Evolutionary conservation across 2,329 filamentous ascomycete species (phyloP), one percentile per base, ranked within the genome.

Genomic region (Salinomyces thailandicus): DNA sequence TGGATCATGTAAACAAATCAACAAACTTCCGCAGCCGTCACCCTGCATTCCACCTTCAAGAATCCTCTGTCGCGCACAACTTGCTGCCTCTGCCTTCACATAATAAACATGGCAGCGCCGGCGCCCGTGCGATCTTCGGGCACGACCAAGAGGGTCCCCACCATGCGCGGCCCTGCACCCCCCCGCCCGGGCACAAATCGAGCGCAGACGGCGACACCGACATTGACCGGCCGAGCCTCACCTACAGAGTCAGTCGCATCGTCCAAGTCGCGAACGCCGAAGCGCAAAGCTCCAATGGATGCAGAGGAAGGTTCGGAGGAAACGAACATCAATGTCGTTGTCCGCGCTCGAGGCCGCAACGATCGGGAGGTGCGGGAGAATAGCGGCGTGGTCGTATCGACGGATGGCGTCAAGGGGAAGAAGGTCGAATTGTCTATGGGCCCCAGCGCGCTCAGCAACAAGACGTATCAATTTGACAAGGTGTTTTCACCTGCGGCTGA

Each of bases 251-350:
- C 82, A 5, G 57, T 84, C 15, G 69, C 72, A 35, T 81, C 81
- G 3, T 62, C 69, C 24, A 60, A 71, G 9, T 60, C 71, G 17
- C 75, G 77, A 15, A 71, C 69, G 29, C 47, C 50, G 5, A 94
- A 95, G 67, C 79, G 87, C 53, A 94, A 94, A 61, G 84, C 91
- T 50, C 75, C 84, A 53, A 84, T 93, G 24, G 51, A 50, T 6
- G 22, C 41, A 4, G 87, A 89, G 30, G 77, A 83, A 38, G 53
- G 37, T 7, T 73, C 73, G 35, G 79, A 87, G 51, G 86, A 93
- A 61, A 96, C 89, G 5, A 98, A 95, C 58, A 98, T 98, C 62
- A 91, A 93, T 58, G 91, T 98, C 31, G 87, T 96, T 20, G 93
- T 98, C 39, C 75, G 91, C 46, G 98, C 89, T 64, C 76, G 91